These are phyloP conservation scores for Talaromyces proteolyticus DNA, from an alignment of 495 filamentous ascomycete species.

Conservation along the genomic window DNA sequence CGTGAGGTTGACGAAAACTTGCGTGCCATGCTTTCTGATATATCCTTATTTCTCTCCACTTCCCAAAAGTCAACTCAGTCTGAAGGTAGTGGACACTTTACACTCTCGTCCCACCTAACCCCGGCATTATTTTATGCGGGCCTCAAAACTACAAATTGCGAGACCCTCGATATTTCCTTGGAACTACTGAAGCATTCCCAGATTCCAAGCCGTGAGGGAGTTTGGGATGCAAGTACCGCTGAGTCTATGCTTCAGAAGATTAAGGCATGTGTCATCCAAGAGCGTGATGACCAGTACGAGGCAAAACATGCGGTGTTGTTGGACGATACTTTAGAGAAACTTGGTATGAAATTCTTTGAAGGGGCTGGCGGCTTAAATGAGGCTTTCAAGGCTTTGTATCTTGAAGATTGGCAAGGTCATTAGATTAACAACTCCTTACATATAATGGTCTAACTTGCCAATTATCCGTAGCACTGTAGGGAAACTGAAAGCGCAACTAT, in stretches of 20 bases:
- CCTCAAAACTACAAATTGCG: conserved; percentile 10
- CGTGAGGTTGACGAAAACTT: conserved; percentile 1
- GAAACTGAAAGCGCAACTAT: too few species aligned
- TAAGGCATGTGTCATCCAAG: neutral
- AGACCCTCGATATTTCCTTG: conserved; percentile 6
- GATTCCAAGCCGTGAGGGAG: conserved; percentile 12
- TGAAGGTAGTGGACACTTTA: conserved; percentile 7
- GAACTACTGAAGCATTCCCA: conserved; percentile 8
- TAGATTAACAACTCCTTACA: too few species aligned
- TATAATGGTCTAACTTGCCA: too few species aligned
- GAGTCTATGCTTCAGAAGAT: neutral
- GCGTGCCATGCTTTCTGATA: conserved; percentile 7
- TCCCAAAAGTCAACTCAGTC: neutral
- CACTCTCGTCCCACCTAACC: conserved; percentile 13
- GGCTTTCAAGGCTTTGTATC: too few species aligned
- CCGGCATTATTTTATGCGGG: conserved; percentile 15
- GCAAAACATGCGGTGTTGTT: too few species aligned
- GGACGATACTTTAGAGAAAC: too few species aligned
- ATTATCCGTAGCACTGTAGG: too few species aligned
- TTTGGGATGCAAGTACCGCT: conserved; percentile 14
- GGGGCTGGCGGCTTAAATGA: too few species aligned
- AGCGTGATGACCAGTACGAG: neutral
- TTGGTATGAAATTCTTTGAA: too few species aligned
- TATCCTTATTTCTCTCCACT: conserved; percentile 6
- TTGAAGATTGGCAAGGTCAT: too few species aligned